Evolutionary conservation across 164 flowering plant genomes (phyloP).

Genomic region (Sedum album): DNA sequence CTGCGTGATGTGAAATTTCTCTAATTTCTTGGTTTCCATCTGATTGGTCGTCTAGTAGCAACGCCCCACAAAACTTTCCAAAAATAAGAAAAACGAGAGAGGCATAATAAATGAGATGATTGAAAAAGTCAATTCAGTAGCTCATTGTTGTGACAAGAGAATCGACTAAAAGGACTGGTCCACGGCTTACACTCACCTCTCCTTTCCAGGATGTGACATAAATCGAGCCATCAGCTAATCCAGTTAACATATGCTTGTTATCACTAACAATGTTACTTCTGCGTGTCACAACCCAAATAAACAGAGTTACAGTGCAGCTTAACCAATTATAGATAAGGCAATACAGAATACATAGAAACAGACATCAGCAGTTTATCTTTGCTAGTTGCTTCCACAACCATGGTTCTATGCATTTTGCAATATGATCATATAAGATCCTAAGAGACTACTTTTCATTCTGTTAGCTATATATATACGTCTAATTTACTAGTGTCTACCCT

Average conservation of each 20-base stretch:
- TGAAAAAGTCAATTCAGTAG: neutral
- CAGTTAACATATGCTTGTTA: conserved; percentile 65
- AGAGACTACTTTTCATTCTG: neutral
- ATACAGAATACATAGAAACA: neutral
- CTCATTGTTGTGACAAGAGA: neutral
- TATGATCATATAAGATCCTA: neutral
- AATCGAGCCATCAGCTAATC: conserved; percentile 82
- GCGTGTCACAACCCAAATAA: conserved; percentile 14
- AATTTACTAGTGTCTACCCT: neutral
- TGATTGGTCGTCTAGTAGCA: conserved; percentile 29
- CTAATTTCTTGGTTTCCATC: conserved; percentile 18
- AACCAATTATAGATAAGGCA: neutral
- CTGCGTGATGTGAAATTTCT: conserved; percentile 24
- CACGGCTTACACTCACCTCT: conserved; percentile 48
- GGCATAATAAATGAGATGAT: neutral
- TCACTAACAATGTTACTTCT: conserved; percentile 95
- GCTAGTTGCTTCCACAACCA: neutral
- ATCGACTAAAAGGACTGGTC: neutral
- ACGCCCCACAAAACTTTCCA: conserved; percentile 59
- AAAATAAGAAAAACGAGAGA: conserved; percentile 9
- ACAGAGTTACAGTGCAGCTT: neutral
- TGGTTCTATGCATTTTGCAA: neutral
- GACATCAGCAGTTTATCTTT: neutral
- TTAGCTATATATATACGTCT: neutral
- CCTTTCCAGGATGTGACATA: conserved; percentile 93